Evolutionary conservation across 2,329 filamentous ascomycete species (phyloP).

Genomic region (Diaporthe ilicicola): DNA sequence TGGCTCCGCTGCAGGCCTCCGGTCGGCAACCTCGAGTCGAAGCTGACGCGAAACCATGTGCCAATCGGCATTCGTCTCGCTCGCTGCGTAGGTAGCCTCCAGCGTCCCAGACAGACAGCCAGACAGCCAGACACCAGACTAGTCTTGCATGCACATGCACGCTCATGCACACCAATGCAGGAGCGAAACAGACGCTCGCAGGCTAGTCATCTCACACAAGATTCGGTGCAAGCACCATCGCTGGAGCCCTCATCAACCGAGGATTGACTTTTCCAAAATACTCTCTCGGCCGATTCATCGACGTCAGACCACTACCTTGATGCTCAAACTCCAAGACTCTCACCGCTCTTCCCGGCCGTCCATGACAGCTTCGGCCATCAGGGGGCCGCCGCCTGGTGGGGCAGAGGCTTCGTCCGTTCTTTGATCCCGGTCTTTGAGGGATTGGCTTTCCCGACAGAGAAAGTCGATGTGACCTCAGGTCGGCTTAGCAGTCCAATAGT

Average conservation of each 20-base stretch:
- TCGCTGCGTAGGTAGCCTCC: not conserved
- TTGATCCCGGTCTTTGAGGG: not conserved
- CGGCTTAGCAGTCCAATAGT: slow-evolving; percentile 19
- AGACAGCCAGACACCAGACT: too few species aligned
- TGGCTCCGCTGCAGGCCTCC: not conserved
- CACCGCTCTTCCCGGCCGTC: slow-evolving; percentile 21
- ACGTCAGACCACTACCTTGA: not conserved
- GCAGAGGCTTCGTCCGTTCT: not conserved
- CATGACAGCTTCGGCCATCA: not conserved
- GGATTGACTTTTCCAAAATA: slow-evolving; percentile 1
- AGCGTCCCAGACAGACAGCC: not conserved
- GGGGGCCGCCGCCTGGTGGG: slow-evolving; percentile 1
- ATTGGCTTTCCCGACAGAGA: slow-evolving; percentile 12
- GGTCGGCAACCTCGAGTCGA: not conserved
- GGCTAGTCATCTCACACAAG: slow-evolving; percentile 7
- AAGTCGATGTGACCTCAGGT: slow-evolving; percentile 13
- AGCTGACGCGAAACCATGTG: not conserved
- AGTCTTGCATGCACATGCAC: slow-evolving; percentile 16
- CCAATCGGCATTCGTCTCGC: not conserved
- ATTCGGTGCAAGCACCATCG: slow-evolving; percentile 19
- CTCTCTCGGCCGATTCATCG: slow-evolving; percentile 11
- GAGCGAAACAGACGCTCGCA: slow-evolving; percentile 29
- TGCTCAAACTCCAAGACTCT: slow-evolving; percentile 14
- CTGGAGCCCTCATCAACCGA: slow-evolving; percentile 8
- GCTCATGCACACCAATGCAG: slow-evolving; percentile 31